Evolutionary conservation across 2,329 filamentous ascomycete species (phyloP).

Genomic region (Bipolaris cookei): DNA sequence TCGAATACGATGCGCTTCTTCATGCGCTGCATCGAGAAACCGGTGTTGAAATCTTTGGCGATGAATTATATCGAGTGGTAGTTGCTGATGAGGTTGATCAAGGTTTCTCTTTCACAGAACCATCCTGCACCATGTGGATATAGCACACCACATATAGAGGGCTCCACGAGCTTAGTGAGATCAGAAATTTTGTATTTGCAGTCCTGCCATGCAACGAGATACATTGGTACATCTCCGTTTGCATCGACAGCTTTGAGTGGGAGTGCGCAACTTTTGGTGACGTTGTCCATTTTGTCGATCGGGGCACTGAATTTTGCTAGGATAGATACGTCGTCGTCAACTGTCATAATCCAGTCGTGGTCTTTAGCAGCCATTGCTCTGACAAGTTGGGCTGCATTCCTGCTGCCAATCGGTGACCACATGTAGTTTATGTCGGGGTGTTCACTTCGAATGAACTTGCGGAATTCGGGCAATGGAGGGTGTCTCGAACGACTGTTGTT

Average conservation of each 20-base stretch:
- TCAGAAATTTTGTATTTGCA: slow-evolving; percentile 22
- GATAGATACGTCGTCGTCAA: slow-evolving; percentile 29
- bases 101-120: slow-evolving; percentile 24
- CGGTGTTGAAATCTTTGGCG: slow-evolving; percentile 26
- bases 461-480: slow-evolving; percentile 19
- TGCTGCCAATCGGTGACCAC: slow-evolving; percentile 28
- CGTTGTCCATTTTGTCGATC: slow-evolving; percentile 19
- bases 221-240: slow-evolving; percentile 17
- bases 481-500: slow-evolving; percentile 22
- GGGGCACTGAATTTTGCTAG: slow-evolving; percentile 20
- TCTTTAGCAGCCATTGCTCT: slow-evolving; percentile 22
- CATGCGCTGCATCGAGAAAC: slow-evolving; percentile 23
- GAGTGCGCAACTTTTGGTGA: slow-evolving; percentile 23
- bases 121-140: slow-evolving; percentile 29
- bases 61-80: slow-evolving; percentile 30
- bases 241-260: slow-evolving; percentile 26
- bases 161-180: slow-evolving; percentile 22
- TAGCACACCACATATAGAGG: slow-evolving; percentile 22
- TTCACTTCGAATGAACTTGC: slow-evolving; percentile 19
- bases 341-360: slow-evolving; percentile 24
- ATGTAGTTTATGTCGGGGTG: slow-evolving; percentile 25
- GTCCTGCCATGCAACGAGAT: slow-evolving; percentile 27
- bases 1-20: slow-evolving; percentile 27
- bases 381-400: slow-evolving; percentile 28
- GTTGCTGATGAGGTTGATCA: slow-evolving; percentile 24